These are phyloP conservation scores for Phytophthora quininea DNA, from an alignment of 352 stramenopile species.

Conservation along the genomic window DNA sequence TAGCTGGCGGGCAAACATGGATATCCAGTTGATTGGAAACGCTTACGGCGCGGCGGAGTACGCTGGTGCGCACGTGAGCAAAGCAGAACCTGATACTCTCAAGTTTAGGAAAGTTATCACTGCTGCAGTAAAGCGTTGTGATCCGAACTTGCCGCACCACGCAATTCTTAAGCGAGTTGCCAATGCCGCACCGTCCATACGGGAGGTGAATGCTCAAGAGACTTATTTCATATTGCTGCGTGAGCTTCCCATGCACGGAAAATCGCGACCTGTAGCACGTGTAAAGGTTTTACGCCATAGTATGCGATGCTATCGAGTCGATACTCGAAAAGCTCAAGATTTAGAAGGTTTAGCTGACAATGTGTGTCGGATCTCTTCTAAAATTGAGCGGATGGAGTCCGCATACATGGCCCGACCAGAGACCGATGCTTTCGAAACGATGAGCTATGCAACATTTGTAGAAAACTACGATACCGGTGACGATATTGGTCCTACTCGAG, in stretches of 20 bases:
- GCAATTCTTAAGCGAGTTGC: background rate
- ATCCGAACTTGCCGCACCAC: background rate
- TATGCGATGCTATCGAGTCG: background rate
- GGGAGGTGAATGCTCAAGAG: background rate
- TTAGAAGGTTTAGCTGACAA: background rate
- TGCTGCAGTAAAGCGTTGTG: conserved; percentile 9
- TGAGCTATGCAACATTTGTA: background rate
- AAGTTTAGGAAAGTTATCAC: conserved; percentile 10
- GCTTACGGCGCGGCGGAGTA: conserved; percentile 30
- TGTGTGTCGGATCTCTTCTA: background rate
- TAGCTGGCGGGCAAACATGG: conserved; percentile 30
- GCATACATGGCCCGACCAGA: background rate
- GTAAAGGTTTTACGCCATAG: background rate
- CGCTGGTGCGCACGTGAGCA: conserved; percentile 30
- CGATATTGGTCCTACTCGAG: background rate
- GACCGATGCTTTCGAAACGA: background rate
- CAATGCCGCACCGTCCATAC: background rate
- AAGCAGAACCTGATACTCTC: conserved; percentile 3
- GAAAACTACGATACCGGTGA: background rate
- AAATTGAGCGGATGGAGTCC: background rate
- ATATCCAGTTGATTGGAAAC: conserved; percentile 32
- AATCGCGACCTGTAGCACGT: background rate
- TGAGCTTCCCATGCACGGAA: background rate
- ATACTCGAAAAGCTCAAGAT: background rate
- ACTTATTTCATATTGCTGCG: background rate